Conservation (phyloP, 202 grass and related monocot genomes). For the Hordeum pubiflorum region DNA sequence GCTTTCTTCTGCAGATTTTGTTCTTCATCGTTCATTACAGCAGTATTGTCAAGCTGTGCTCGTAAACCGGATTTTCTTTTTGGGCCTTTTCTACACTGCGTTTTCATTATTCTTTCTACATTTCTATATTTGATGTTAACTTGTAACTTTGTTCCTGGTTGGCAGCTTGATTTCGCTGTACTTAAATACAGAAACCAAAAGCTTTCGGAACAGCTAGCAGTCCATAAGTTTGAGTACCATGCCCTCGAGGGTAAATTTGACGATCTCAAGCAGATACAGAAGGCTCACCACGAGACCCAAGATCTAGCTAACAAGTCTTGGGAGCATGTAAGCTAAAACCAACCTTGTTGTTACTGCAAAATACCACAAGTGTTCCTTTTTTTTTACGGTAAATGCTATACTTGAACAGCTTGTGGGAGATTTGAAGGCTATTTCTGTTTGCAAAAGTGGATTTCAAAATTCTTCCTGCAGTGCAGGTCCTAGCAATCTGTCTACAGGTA, state of each 20-base stretch:
- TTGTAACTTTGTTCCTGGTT: constrained; percentile 18
- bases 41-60: background rate
- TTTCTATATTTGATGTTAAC: background rate
- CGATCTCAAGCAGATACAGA: constrained; percentile 51
- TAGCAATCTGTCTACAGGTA: constrained; percentile 10
- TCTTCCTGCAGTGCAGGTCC: background rate
- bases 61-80: background rate
- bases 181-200: constrained; percentile 74
- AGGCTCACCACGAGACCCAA: constrained; percentile 31
- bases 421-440: constrained; percentile 42
- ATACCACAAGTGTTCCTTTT: background rate
- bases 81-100: background rate
- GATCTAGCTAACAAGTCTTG: constrained; percentile 44
- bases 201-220: constrained; percentile 59
- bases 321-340: constrained; percentile 4
- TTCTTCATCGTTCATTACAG: background rate
- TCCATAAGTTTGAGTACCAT: constrained; percentile 49
- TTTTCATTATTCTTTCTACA: background rate
- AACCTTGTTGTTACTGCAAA: background rate
- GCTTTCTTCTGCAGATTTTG: background rate
- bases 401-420: constrained; percentile 47
- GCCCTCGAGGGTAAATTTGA: constrained; percentile 51
- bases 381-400: background rate
- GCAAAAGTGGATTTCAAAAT: constrained; percentile 26
- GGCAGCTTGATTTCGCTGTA: constrained; percentile 56